Evolutionary conservation across 306 rosid species (phyloP).

Genomic region (Elaeagnus macrophylla): DNA sequence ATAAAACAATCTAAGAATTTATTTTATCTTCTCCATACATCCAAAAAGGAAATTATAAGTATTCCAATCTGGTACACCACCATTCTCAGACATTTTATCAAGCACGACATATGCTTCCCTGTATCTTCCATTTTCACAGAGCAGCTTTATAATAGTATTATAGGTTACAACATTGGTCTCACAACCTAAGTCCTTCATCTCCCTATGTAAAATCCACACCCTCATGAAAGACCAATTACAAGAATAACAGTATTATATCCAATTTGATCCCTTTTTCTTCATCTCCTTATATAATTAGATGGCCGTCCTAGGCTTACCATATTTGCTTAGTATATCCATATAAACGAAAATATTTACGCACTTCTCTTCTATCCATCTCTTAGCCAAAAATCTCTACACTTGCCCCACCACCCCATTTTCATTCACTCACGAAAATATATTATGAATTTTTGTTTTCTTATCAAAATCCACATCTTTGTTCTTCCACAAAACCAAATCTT

Average conservation of each 20-base stretch:
- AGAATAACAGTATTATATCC: conserved; percentile 74
- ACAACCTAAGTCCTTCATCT: conserved; percentile 74
- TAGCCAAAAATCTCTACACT: conserved; percentile 79
- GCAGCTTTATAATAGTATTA: conserved; percentile 63
- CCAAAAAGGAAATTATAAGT: conserved; percentile 60
- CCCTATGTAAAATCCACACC: conserved; percentile 70
- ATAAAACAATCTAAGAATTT: conserved; percentile 57
- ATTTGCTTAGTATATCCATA: conserved; percentile 78
- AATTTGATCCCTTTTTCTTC: conserved; percentile 46
- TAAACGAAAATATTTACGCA: conserved; percentile 60
- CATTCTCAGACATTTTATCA: conserved; percentile 34
- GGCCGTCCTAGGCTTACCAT: conserved; percentile 87
- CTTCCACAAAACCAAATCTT: conserved; percentile 49
- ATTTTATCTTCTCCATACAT: conserved; percentile 46
- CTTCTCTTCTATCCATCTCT: conserved; percentile 69
- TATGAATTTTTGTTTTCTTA: conserved; percentile 42
- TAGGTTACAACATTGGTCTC: conserved; percentile 55
- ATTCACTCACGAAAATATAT: conserved; percentile 72
- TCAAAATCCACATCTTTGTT: conserved; percentile 14
- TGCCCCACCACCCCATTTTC: conserved; percentile 81
- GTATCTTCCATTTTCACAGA: conserved; percentile 54
- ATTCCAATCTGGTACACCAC: conserved; percentile 47
- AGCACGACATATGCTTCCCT: conserved; percentile 55
- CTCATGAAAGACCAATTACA: conserved; percentile 58
- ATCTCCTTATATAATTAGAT: conserved; percentile 62